Evolutionary conservation across 768 basidiomycete species (phyloP).

Genomic region (Amanita subjunquillea): DNA sequence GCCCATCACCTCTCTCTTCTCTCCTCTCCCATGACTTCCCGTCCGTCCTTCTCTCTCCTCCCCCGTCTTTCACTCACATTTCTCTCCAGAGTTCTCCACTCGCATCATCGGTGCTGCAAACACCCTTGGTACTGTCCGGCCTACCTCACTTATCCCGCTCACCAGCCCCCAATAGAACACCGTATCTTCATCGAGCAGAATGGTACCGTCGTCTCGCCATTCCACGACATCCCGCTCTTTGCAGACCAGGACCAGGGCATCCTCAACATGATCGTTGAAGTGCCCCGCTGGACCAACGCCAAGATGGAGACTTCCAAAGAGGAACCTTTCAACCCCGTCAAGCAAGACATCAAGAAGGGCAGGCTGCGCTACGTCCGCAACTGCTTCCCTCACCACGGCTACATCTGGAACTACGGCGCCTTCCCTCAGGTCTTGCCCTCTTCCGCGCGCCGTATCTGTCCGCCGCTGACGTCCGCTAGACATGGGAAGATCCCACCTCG

Average conservation of each 20-base stretch:
- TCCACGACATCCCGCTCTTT: slow-evolving; percentile 97
- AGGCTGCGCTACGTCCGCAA: slow-evolving; percentile 95
- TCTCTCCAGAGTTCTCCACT: slow-evolving; percentile 48
- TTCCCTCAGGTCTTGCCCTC: slow-evolving; percentile 76
- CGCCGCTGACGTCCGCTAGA: slow-evolving; percentile 36
- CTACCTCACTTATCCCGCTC: slow-evolving; percentile 12
- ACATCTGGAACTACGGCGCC: slow-evolving; percentile 99
- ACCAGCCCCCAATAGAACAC: slow-evolving; percentile 51
- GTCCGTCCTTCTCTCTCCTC: slow-evolving; percentile 26
- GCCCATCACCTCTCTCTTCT: slow-evolving; percentile 55
- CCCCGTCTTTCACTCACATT: slow-evolving; percentile 1
- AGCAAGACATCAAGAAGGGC: slow-evolving; percentile 97
- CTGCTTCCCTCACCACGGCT: slow-evolving; percentile 99
- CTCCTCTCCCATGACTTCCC: slow-evolving; percentile 43
- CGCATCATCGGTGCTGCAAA: slow-evolving; percentile 83
- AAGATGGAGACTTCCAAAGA: slow-evolving; percentile 99
- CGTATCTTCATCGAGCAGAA: slow-evolving; percentile 91
- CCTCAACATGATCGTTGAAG: slow-evolving; percentile 98
- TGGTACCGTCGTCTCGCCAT: slow-evolving; percentile 72
- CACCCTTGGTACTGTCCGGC: slow-evolving; percentile 67
- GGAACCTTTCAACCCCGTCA: slow-evolving; percentile 99
- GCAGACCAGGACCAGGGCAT: slow-evolving; percentile 92
- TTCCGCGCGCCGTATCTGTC: no score
- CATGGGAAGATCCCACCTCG: slow-evolving; percentile 92
- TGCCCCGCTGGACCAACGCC: slow-evolving; percentile 99